Base-by-base conservation (phyloP, 177 flowering plant species). In the Vitis hybrid region DNA sequence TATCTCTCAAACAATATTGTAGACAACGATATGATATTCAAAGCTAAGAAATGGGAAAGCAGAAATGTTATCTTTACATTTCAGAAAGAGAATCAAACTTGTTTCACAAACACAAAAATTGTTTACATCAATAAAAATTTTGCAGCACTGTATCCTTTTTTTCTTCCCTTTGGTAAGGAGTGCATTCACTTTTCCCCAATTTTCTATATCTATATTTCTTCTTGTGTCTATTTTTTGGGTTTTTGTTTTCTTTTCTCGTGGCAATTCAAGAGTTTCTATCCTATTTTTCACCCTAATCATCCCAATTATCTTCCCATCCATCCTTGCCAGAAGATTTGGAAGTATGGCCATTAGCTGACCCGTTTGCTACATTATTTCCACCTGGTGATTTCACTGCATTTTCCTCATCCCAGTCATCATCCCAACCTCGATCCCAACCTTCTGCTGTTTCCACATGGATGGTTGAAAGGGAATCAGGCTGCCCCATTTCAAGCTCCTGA, bases 401-500 rank as follows among this genome's bases (percentile, higher is more conserved):
- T 19, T 15, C 65, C 3, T 69, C 77, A 12, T 70, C 84, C 79
- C 79, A 78, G 11, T 81, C 78, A 44, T 71, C 77, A 71, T 69
- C 82, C 83, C 83, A 81, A 53, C 50, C 69, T 44, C 75, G 57
- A 55, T 78, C 81, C 83, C 81, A 81, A 10, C 69, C 78, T 62
- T 78, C 77, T 9, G 69, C 71, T 19, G 70, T 49, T 72, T 77
- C 83, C 55, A 67, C 69, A 22, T 61, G 44, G 64, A 15, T 55
- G 44, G 65, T 76, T n/a, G 70, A 28, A 64, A 52, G 14, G 12
- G 80, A 65, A n/a, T 72, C 81, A 19, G 73, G 57, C 57, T 69
- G 62, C 59, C 64, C 84, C 79, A 78, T 73, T 76, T 81, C 78
- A 11, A 81, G 81, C 76, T 78, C 79, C 58, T 76, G 78, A 62